Percentiles rank a stretch among this genome's conserved stretches.
These are phyloP conservation scores for Kwoniella bestiolae DNA, from an alignment of 768 basidiomycete genomes.

Conservation along the genomic window DNA sequence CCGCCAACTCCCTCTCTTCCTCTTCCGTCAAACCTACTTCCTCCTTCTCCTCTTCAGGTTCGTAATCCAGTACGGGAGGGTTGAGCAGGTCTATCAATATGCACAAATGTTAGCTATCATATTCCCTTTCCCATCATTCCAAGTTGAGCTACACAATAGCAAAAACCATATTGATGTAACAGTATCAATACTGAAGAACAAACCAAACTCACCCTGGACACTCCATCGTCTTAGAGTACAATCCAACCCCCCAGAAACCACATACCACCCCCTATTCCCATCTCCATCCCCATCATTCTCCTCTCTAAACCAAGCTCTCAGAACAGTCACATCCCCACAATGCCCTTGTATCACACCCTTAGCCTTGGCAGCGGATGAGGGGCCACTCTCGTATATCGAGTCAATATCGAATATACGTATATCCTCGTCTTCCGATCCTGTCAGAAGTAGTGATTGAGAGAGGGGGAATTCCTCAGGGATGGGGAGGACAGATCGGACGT, in stretches of 20 bases:
- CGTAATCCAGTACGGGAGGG: slow-evolving; percentile 46
- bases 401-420: slow-evolving; percentile 82
- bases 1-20: slow-evolving; percentile 85
- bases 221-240: slow-evolving; percentile 85
- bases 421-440: slow-evolving; percentile 75
- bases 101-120: neutral
- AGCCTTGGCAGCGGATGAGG: neutral
- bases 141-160: too few species aligned
- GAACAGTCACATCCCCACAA: slow-evolving; percentile 81
- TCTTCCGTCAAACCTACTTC: slow-evolving; percentile 71
- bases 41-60: slow-evolving; percentile 52
- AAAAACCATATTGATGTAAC: neutral
- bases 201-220: slow-evolving; percentile 64
- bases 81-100: slow-evolving; percentile 33
- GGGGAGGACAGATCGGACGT: slow-evolving; percentile 72
- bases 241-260: slow-evolving; percentile 82
- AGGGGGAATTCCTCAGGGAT: slow-evolving; percentile 62
- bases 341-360: slow-evolving; percentile 70
- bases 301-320: slow-evolving; percentile 71
- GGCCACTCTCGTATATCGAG: slow-evolving; percentile 61
- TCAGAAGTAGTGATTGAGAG: slow-evolving; percentile 72
- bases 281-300: too few species aligned
- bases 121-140: too few species aligned
- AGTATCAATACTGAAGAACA: neutral
- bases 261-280: slow-evolving; percentile 71